Conservation (phyloP, 139 green algal species). For the Chlorella sorokiniana region DNA sequence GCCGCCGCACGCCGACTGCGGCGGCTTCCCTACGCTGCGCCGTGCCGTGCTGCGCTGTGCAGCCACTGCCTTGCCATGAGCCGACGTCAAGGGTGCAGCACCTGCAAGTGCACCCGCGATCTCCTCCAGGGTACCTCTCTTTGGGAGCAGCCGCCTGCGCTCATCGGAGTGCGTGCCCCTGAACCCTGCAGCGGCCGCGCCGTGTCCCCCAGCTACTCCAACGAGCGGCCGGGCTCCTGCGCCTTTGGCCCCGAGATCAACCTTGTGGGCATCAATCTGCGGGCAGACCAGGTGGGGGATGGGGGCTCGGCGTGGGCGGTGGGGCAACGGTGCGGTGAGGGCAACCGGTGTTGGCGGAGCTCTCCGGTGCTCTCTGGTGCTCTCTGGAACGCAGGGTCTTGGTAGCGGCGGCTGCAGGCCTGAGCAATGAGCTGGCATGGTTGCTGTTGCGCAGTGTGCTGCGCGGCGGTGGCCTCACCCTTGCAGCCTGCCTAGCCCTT, state of each 20-base stretch:
- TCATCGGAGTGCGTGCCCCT: too few relatives aligned
- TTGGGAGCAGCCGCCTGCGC: too few relatives aligned
- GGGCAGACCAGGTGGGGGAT: not conserved
- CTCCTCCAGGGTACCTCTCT: too few relatives aligned
- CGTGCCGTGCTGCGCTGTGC: not conserved
- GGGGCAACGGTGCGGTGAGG: too few relatives aligned
- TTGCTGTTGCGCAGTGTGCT: too few relatives aligned
- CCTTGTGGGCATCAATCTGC: not conserved
- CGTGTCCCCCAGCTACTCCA: slow-evolving; percentile 3
- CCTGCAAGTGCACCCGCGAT: too few relatives aligned
- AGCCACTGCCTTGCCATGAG: not conserved
- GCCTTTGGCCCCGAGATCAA: not conserved
- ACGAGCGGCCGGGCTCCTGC: not conserved
- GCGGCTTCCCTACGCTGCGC: not conserved
- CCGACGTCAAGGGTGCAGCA: too few relatives aligned
- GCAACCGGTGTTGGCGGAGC: not conserved
- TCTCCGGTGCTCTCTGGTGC: not conserved
- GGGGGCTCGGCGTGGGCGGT: not conserved
- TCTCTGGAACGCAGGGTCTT: not conserved
- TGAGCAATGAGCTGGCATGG: not conserved
- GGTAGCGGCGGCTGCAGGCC: not conserved
- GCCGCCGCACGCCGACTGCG: not conserved
- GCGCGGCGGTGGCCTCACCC: too few relatives aligned
- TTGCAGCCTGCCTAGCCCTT: too few relatives aligned
- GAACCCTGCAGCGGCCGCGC: not conserved